Evolutionary conservation across 2,329 filamentous ascomycete genomes (phyloP).

Genomic region (Paecilomyces variotii): DNA sequence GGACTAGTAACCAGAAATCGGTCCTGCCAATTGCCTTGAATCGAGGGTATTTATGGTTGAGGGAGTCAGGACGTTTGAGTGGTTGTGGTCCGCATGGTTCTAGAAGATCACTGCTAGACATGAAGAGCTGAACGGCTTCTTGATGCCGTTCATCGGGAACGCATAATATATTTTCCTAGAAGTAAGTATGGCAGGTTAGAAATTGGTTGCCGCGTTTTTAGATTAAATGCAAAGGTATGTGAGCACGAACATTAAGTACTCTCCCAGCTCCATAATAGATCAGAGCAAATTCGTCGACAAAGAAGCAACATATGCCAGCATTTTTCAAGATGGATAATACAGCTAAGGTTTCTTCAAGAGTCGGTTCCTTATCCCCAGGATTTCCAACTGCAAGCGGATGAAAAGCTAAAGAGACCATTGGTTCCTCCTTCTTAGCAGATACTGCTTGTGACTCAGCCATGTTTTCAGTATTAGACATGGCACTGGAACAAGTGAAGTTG

Average conservation of each 20-base stretch:
- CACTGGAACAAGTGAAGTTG: no score
- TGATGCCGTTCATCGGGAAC: constrained; percentile 6
- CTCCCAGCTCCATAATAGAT: constrained; percentile 9
- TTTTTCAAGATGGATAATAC: constrained; percentile 6
- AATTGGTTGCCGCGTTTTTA: not conserved
- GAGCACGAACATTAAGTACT: constrained; percentile 3
- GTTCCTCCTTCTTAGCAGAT: no score
- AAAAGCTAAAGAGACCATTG: not conserved
- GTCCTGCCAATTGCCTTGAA: constrained; percentile 10
- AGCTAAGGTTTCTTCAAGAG: constrained; percentile 3
- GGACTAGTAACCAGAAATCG: constrained; percentile 9
- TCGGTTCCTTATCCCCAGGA: not conserved
- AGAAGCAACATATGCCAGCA: constrained; percentile 6
- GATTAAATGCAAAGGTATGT: not conserved
- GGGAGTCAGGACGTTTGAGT: constrained; percentile 1
- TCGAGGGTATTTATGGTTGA: constrained; percentile 9
- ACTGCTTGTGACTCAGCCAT: no score
- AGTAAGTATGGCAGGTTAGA: not conserved
- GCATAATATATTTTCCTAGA: constrained; percentile 8
- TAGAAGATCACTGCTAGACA: constrained; percentile 5
- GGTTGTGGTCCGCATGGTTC: constrained; percentile 8
- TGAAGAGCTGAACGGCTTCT: constrained; percentile 7
- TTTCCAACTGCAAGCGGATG: not conserved
- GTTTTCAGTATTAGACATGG: not conserved
- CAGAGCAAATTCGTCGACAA: constrained; percentile 6